Conservation (phyloP, 2,329 filamentous ascomycete species). For the Colletotrichum tofieldiae region DNA sequence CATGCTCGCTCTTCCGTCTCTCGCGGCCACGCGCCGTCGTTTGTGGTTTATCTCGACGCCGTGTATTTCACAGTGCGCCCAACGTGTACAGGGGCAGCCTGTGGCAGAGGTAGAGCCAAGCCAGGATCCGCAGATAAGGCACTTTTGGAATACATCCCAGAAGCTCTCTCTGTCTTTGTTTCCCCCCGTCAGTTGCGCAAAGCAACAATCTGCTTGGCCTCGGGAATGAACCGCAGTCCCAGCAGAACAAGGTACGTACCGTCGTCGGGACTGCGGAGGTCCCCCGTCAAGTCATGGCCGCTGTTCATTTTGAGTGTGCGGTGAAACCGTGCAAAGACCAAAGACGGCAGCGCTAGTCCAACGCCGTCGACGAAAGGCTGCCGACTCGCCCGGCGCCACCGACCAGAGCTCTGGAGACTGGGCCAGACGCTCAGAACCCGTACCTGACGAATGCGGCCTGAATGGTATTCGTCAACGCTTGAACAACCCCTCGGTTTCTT, state of each 20-base stretch:
- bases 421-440: conserved; percentile 5
- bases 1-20: neutral
- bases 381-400: conserved; percentile 19
- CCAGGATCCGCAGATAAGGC: neutral
- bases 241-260: neutral
- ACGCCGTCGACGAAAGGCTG: conserved; percentile 15
- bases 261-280: neutral
- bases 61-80: too few species aligned
- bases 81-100: too few species aligned
- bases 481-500: neutral
- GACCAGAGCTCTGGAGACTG: conserved; percentile 22
- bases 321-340: conserved; percentile 35
- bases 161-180: neutral
- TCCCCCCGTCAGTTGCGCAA: too few species aligned
- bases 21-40: neutral
- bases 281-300: neutral
- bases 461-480: conserved; percentile 1
- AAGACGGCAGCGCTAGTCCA: conserved; percentile 20
- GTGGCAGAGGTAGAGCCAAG: neutral
- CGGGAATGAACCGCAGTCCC: neutral
- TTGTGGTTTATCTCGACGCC: neutral
- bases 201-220: neutral
- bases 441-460: conserved; percentile 27
- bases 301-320: conserved; percentile 8
- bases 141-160: neutral